Evolutionary conservation across 2,329 filamentous ascomycete genomes (phyloP).

Genomic region (Cryphonectria carpinicola): DNA sequence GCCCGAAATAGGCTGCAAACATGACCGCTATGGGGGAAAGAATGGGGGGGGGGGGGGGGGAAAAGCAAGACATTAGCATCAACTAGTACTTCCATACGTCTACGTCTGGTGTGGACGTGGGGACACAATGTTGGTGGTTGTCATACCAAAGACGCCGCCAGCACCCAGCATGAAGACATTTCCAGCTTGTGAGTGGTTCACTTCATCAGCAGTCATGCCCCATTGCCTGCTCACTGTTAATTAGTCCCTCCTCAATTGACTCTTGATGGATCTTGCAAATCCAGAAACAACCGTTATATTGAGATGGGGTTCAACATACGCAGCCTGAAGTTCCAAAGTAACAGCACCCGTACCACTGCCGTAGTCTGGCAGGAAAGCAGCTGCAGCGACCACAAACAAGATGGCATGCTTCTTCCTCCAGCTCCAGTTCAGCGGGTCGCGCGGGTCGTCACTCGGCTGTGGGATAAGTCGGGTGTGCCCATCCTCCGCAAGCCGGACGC

Average conservation of each 20-base stretch:
- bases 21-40: slow-evolving; percentile 42
- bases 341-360: slow-evolving; percentile 51
- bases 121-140: slow-evolving; percentile 6
- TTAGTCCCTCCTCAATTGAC: neutral
- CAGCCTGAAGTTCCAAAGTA: slow-evolving; percentile 47
- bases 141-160: slow-evolving; percentile 45
- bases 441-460: slow-evolving; percentile 54
- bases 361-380: slow-evolving; percentile 54
- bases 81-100: neutral
- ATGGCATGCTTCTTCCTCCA: slow-evolving; percentile 52
- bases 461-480: slow-evolving; percentile 55
- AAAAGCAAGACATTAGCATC: slow-evolving; percentile 6
- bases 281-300: no score
- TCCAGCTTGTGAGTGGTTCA: slow-evolving; percentile 56
- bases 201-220: slow-evolving; percentile 50
- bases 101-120: no score
- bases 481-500: slow-evolving; percentile 44
- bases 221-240: slow-evolving; percentile 43
- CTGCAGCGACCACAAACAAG: slow-evolving; percentile 51
- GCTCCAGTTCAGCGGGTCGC: slow-evolving; percentile 60
- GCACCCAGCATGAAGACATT: slow-evolving; percentile 56
- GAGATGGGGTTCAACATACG: slow-evolving; percentile 35
- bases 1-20: slow-evolving; percentile 48
- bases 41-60: no score
- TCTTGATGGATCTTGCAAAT: neutral